Base-by-base conservation (phyloP, 2,329 filamentous ascomycete genomes). In the Verticillium dahliae region DNA sequence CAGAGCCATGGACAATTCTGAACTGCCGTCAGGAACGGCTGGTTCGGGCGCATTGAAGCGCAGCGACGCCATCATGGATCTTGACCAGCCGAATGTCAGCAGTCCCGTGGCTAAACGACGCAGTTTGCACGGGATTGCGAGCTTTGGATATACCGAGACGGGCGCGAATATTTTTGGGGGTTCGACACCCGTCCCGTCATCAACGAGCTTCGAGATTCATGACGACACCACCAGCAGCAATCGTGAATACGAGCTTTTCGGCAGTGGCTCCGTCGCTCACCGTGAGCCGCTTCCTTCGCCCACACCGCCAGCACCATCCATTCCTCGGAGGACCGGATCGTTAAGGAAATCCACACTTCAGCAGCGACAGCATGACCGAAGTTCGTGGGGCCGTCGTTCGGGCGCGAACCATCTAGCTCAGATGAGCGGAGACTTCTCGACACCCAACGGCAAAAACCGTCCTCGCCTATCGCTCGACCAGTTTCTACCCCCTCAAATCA, bases 31-130 rank as follows among this genome's bases (percentile, higher is more conserved):
- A 57, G 79, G 84, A 18, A 79, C 84, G 22, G 86, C 87, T 63
- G 64, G 64, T n/a, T 87, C 89, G 6, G 97, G 94, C 72, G 93
- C 94, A 5, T 78, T 98, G 68, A 97, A 98, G 81, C 88, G 95
- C 68, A 94, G 90, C 71, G 94, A 98, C 77, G 89, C 90, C 54
- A 89, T 89, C 59, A 94, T 96, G 90, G 92, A 91, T 69, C 78
- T 96, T 57, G 93, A 96, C 69, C 89, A 91, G 65, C 82, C 87
- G 34, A 89, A 84, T 68, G 81, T 90, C 61, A 90, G 90, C 67
- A 97, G 91, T 70, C 94, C 95, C 0, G 90, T 94, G 63, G 91
- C 93, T 56, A 97, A 97, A 80, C 85, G 95, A 66, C 87, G 95
- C 69, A 97, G 93, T 75, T 76, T 96, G 68, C 91, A 97, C 72